phyloP scores from a whole-genome alignment of 106 monocot species.

The Allium sativum region DNA sequence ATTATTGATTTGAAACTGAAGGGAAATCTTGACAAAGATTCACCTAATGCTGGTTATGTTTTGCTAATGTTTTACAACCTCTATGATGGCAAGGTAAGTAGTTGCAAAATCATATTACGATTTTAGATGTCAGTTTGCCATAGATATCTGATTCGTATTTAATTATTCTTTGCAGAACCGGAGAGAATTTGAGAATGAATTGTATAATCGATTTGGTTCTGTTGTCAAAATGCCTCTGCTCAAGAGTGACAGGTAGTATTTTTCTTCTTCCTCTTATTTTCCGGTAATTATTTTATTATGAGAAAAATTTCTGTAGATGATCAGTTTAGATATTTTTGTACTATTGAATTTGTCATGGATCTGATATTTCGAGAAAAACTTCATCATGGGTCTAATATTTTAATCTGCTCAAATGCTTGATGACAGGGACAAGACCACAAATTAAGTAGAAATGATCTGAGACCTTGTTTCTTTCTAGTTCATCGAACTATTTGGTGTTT shows the following conservation, averaged over 20 bases:
- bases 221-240: constrained; percentile 90
- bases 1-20: constrained; percentile 15
- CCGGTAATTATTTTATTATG: not conserved
- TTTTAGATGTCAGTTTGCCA: too few species aligned
- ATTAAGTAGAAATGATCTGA: too few species aligned
- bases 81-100: constrained; percentile 89
- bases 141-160: not conserved
- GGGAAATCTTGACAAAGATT: constrained; percentile 90
- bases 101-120: not conserved
- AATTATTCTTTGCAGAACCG: constrained; percentile 44
- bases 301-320: not conserved
- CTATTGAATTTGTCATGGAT: too few species aligned
- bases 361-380: too few species aligned
- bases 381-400: too few species aligned
- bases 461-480: too few species aligned
- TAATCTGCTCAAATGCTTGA: too few species aligned
- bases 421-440: too few species aligned
- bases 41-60: constrained; percentile 92
- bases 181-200: constrained; percentile 78
- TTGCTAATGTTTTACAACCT: constrained; percentile 95
- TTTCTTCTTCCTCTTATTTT: too few species aligned
- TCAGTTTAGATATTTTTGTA: too few species aligned
- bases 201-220: constrained; percentile 76
- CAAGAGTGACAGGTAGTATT: constrained; percentile 62
- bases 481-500: too few species aligned